Base-by-base conservation (phyloP, 2,329 filamentous ascomycete species). In the Cladophialophora bantiana region DNA sequence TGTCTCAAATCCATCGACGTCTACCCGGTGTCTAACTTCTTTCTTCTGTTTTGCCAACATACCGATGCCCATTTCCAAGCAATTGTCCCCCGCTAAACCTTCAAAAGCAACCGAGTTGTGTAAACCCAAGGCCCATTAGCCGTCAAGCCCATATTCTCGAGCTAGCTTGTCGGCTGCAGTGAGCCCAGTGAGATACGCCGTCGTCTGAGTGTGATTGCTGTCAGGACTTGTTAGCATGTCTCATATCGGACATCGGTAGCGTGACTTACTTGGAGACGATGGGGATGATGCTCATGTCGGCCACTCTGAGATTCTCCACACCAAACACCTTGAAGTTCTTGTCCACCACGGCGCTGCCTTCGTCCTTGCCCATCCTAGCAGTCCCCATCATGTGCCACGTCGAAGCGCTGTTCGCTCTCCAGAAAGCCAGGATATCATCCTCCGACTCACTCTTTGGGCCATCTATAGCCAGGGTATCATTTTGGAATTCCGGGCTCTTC, bases 341-440 rank as follows among this genome's bases (percentile, higher is more conserved):
- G 72, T 87, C 84, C 6, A 88, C 84, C 34, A 78, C 83, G 0
- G 82, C 81, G 38, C 80, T 78, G 0, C 65, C 62, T 7, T 83
- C 81, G 1, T 74, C 78, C 67, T 76, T 81, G 0, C 86, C 86
- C 86, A 89, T 89, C 73, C 83, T 83, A 6, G 80, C 81, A 0
- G 86, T 89, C 0, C 85, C 83, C 0, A 79, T 84, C 82, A 83
- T 87, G 73, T 85, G 86, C 83, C 81, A 88, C 64, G 78, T 84
- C 2, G 81, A 84, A 35, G 74, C 78, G 18, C 80, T 76, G 31
- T 75, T 82, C 34, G 81, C 74, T 60, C 75, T 77, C 80, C 80
- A 86, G 70, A 80, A 78, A 15, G 79, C 78, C 32, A 81, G 66
- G 12, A 89, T 77, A 65, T 88, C 85, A 59, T 86, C 85, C 34